Percentiles rank a stretch among this genome's conserved stretches.
Conservation (phyloP, 345 rosid species). For the Euphorbia lathyris region DNA sequence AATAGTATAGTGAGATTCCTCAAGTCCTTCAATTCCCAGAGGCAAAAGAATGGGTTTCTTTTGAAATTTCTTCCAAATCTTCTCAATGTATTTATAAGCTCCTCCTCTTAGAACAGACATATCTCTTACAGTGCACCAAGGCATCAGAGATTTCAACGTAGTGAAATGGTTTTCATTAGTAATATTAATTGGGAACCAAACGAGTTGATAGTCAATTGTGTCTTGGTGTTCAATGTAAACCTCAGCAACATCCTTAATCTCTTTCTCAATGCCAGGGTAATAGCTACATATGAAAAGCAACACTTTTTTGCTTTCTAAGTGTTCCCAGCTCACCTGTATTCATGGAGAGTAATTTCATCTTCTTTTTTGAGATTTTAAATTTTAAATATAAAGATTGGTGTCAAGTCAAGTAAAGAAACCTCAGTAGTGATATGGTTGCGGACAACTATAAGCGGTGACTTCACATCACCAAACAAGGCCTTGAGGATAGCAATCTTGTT, state of each 20-base stretch:
- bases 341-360: background rate
- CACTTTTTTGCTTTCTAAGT: conserved; percentile 25
- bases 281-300: conserved; percentile 38
- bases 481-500: background rate
- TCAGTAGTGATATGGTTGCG: background rate
- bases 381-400: background rate
- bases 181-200: conserved; percentile 50
- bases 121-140: conserved; percentile 32
- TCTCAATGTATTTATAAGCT: conserved; percentile 32
- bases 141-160: conserved; percentile 24
- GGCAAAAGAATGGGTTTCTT: conserved; percentile 29
- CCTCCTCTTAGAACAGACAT: conserved; percentile 29
- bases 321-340: background rate
- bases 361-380: too few species aligned
- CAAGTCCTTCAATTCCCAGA: conserved; percentile 22
- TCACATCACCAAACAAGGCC: background rate
- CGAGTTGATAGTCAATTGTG: conserved; percentile 25
- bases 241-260: conserved; percentile 24
- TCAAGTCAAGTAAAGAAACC: conserved; percentile 15
- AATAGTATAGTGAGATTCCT: conserved; percentile 20
- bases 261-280: conserved; percentile 33
- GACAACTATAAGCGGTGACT: background rate
- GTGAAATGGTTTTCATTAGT: conserved; percentile 26
- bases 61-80: conserved; percentile 26
- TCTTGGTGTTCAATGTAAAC: conserved; percentile 21